phyloP scores from a whole-genome alignment of 176 grass and related monocot species.

The Puya raimondii region DNA sequence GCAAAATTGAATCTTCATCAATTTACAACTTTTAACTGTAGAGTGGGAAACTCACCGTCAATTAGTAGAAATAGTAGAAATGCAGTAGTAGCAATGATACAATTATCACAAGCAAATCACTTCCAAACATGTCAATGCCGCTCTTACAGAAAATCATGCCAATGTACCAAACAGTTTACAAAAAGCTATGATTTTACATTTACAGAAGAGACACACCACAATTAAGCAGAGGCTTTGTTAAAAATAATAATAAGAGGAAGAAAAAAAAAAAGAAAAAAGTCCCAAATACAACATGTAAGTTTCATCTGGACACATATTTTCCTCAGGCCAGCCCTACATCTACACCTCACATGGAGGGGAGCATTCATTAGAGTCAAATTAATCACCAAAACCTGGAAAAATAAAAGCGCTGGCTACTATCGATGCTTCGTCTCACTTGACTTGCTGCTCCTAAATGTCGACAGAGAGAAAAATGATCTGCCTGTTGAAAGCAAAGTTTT shows the following conservation, averaged over 20 bases:
- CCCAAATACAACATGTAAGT: conserved; percentile 26
- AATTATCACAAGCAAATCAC: not conserved
- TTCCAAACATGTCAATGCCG: not conserved
- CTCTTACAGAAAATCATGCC: conserved; percentile 14
- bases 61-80: not conserved
- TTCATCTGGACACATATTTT: conserved; percentile 33
- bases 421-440: conserved; percentile 73
- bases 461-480: conserved; percentile 96
- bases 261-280: conserved; percentile 28
- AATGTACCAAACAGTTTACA: not conserved
- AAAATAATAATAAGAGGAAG: conserved; percentile 4
- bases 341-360: conserved; percentile 18
- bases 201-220: not conserved
- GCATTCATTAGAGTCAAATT: conserved; percentile 6
- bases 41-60: not conserved
- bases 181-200: not conserved
- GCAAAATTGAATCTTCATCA: too few species aligned
- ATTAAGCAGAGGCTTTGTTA: not conserved
- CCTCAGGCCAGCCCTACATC: conserved; percentile 48
- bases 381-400: conserved; percentile 15
- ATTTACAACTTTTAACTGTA: too few species aligned
- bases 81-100: not conserved
- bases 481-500: conserved; percentile 44
- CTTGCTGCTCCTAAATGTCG: conserved; percentile 98
- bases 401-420: conserved; percentile 31